Evolutionary conservation across 2,329 filamentous ascomycete genomes (phyloP), one percentile per base, ranked within the genome.

Genomic region (Colletotrichum chlorophyti): DNA sequence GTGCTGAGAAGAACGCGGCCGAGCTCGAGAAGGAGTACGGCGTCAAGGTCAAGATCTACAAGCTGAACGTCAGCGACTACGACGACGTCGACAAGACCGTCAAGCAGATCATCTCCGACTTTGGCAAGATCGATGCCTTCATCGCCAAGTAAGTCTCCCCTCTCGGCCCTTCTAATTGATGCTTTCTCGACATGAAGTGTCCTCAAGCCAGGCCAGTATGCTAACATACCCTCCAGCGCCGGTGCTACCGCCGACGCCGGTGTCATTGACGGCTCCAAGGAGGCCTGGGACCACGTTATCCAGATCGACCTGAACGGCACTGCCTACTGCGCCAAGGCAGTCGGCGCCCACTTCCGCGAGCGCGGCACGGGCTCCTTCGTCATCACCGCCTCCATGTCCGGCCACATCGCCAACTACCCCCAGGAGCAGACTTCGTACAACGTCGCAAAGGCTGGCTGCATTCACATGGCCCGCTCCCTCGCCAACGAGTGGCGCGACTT

Each of bases 41-140:
- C 45, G 83, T 92, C 65, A 87, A 88, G 73, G 84, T 78, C 70
- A 83, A 83, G 74, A 81, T 82, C 34, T 86, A 86, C 74, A 78
- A 84, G 72, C 79, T 84, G 63, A 81, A 88, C 67, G 74, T 85
- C n/a, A 79, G 76, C 52, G 76, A 84, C 59, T 83, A 78, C 64
- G 66, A 72, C 12, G 73, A 79, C 9, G 79, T 86, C 53, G 75
- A 85, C 69, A 70, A 75, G 41, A 78, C 84, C 64, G 76, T 87
- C 54, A 75, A 77, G 54, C 84, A 92, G 29, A 86, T 93, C 63
- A 81, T 89, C 69, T 76, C 79, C 64, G 90, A 93, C 69, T 93
- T 93, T 70, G 87, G 87, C 66, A 84, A 86, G 45, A 84, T 92
- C 57, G 89, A 92, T 64, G 83, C 88, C 61, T 91, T 93, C 65